phyloP scores from a whole-genome alignment of 371 early-diverging fungal genomes.

The Mycotypha africana region DNA sequence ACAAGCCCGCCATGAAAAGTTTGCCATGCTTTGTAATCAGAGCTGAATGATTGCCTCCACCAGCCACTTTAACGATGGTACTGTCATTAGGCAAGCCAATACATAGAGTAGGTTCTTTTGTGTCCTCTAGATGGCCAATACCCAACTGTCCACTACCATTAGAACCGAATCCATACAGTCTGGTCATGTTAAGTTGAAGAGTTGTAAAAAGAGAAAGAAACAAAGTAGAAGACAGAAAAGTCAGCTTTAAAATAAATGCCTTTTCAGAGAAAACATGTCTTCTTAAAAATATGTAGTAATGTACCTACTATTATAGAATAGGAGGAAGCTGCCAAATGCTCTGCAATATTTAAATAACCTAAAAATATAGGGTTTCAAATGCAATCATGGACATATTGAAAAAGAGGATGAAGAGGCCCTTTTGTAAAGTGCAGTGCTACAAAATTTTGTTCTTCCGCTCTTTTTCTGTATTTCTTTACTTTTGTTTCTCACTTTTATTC shows the following conservation, averaged over 20 bases:
- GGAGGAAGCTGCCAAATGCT: too few species aligned
- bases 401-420: too few species aligned
- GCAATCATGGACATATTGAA: too few species aligned
- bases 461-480: background rate
- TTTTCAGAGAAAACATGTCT: too few species aligned
- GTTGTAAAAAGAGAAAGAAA: too few species aligned
- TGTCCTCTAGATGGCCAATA: slow-evolving; percentile 44
- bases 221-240: background rate
- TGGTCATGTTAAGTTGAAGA: slow-evolving; percentile 1
- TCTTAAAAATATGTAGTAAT: too few species aligned
- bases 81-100: slow-evolving; percentile 20
- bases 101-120: slow-evolving; percentile 17
- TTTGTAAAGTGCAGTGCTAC: too few species aligned
- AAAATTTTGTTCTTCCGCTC: background rate
- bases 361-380: too few species aligned
- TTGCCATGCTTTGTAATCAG: slow-evolving; percentile 32
- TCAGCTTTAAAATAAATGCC: too few species aligned
- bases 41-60: slow-evolving; percentile 67
- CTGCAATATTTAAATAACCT: too few species aligned
- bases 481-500: background rate
- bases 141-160: slow-evolving; percentile 64
- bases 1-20: slow-evolving; percentile 14
- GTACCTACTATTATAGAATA: too few species aligned
- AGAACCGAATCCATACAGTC: slow-evolving; percentile 54
- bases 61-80: slow-evolving; percentile 24